Base-by-base conservation (phyloP, 2,329 filamentous ascomycete genomes). In the Aspergillus hiratsukae region DNA sequence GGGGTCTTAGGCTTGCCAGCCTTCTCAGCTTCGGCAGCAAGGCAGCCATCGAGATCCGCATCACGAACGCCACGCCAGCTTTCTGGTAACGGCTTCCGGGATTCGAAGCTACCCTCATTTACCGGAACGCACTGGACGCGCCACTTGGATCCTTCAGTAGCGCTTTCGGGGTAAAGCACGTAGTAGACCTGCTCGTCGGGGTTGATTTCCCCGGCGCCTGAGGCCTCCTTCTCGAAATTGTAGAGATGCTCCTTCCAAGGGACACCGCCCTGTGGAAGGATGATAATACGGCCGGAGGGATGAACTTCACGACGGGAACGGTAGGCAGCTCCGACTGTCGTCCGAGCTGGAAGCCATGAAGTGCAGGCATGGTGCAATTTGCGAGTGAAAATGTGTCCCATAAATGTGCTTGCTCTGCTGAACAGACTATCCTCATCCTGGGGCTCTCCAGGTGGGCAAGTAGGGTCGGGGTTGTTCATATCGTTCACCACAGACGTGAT, bases 191-290 rank as follows among this genome's bases (percentile, higher is more conserved):
- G 83, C 43, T 84, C 75, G 0, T 78, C 76, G 28, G 76, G 59
- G 59, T 72, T 68, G 54, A 67, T 62, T 66, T 64, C 69, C 54
- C 72, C 72, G 8, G 69, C 72, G 11, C 58, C 62, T 0, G 64
- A 63, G 7, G 68, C 66, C 68, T 87, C 81, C 65, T 81, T 81
- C 76, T 99, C 94, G 28, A 97, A 83, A 19, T 83, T 86, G 78
- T 96, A 97, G 19, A 99, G 82, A 74, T 99, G 94, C 69, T 97
- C 93, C 73, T 96, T 94, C 94, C 94, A 97, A 1, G 93, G 93
- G 58, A 93, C 69, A 17, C 77, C 89, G 57, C 88, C 86, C 70
- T 89, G 86, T 61, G 88, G 83, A 55, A 99, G 82, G 27, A 97
- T 87, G 67, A 97, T 80, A 58, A 97, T 84, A 60, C 90, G 86